These are phyloP conservation scores for Phycomyces blakesleeanus DNA, from an alignment of 192 early-diverging fungal species.

Conservation along the genomic window DNA sequence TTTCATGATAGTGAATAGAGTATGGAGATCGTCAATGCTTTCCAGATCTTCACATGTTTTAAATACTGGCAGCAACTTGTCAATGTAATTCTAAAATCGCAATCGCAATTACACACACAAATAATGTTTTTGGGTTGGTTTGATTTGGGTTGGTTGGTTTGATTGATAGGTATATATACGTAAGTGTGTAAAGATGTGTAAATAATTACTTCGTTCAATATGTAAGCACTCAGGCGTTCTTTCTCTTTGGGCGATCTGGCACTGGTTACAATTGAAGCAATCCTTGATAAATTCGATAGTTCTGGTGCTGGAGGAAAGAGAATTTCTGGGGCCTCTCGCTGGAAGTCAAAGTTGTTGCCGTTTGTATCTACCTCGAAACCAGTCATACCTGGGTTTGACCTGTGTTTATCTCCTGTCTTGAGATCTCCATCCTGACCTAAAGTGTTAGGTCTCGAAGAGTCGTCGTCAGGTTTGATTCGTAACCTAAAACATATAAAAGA, in stretches of 20 bases:
- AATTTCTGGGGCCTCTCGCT: constrained; percentile 9
- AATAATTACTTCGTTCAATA: constrained; percentile 52
- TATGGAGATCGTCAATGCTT: constrained; percentile 63
- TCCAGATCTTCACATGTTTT: constrained; percentile 85
- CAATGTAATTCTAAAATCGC: constrained; percentile 59
- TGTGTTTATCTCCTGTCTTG: too few relatives aligned
- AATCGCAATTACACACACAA: not conserved
- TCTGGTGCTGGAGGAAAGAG: constrained; percentile 61
- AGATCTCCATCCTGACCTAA: too few relatives aligned
- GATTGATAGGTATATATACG: not conserved
- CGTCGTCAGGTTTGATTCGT: not conserved
- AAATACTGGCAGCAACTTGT: constrained; percentile 65
- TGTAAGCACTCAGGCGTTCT: constrained; percentile 57
- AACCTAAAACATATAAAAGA: not conserved
- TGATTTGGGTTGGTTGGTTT: too few relatives aligned
- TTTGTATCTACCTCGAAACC: constrained; percentile 17
- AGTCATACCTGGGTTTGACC: constrained; percentile 1
- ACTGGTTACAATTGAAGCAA: constrained; percentile 62
- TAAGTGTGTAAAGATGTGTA: not conserved
- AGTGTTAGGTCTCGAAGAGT: not conserved
- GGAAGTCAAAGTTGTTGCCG: not conserved
- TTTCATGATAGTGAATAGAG: constrained; percentile 69
- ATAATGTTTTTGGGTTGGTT: not conserved
- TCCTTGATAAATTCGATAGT: constrained; percentile 63
- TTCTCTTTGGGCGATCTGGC: constrained; percentile 53